These are phyloP conservation scores for Trichosporon coremiiforme DNA, from an alignment of 1,284 basidiomycete genomes.

Conservation along the genomic window DNA sequence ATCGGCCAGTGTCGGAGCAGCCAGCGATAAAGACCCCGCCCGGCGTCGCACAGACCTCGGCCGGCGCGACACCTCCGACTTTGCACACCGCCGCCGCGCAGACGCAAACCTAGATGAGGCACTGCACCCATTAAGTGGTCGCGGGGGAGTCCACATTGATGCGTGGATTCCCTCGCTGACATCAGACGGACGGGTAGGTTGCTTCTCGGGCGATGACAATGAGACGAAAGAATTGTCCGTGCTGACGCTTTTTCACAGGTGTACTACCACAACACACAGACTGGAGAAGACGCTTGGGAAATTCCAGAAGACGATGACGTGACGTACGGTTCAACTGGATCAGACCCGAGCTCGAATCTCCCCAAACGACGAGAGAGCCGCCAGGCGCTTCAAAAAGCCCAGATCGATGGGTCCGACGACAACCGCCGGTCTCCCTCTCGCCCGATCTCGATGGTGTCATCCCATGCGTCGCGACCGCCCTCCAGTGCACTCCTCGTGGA, in stretches of 20 bases:
- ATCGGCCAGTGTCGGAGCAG: background rate
- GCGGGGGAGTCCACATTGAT: slow-evolving; percentile 29
- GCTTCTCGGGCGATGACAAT: background rate
- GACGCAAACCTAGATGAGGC: slow-evolving; percentile 29
- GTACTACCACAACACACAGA: slow-evolving; percentile 89
- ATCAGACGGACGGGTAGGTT: slow-evolving; percentile 56
- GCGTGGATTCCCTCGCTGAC: slow-evolving; percentile 58
- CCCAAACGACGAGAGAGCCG: slow-evolving; percentile 13
- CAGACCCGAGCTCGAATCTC: slow-evolving; percentile 6
- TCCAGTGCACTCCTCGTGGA: slow-evolving; percentile 22
- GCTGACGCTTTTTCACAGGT: slow-evolving; percentile 62
- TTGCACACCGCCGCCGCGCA: slow-evolving; percentile 9
- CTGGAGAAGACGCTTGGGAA: slow-evolving; percentile 81
- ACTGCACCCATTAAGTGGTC: slow-evolving; percentile 22
- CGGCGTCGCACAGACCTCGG: slow-evolving; percentile 23
- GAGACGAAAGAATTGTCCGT: background rate
- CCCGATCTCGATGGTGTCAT: slow-evolving; percentile 12
- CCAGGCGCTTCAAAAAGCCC: slow-evolving; percentile 10
- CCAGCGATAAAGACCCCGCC: slow-evolving; percentile 13
- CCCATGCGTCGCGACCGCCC: slow-evolving; percentile 13
- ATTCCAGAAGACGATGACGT: slow-evolving; percentile 70
- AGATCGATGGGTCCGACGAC: slow-evolving; percentile 3
- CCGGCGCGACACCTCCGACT: background rate
- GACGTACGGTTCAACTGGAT: slow-evolving; percentile 4
- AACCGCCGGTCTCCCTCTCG: background rate